Base-by-base conservation (phyloP, 169 alveolate species). In the Eimeria tenella region DNA sequence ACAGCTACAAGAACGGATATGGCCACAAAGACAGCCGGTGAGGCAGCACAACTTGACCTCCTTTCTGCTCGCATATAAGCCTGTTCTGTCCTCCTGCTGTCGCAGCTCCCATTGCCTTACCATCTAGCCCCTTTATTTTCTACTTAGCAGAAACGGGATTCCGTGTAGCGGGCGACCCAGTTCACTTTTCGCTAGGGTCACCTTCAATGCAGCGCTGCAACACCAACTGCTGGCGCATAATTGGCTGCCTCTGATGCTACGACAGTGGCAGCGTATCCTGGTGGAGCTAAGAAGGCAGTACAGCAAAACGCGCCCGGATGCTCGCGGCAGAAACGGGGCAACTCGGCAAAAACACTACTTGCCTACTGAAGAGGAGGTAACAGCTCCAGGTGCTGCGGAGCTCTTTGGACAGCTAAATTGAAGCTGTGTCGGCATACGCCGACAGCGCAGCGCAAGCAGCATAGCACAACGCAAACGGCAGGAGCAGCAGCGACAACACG, bases 161-260 rank as follows among this genome's bases (percentile, higher is more conserved):
- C 42, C 42, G 42, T 31, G 42, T 31, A 31, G 42, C 0, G 55
- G 81, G 81, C 81, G 56, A 50, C 81, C 4, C 9, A 50, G 21
- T 23, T 0, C 81, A 21, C 4, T 5, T 4, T n/a, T 19, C 31
- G 13, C 55, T 25, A 71, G 42, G 81, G 81, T 71, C 56, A 71
- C 81, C 81, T 71, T 71, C 81, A 9, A 19, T 71, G 81, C 81
- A 71, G 81, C 81, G 81, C 81, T 8, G 75, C 81, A 10, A n/a
- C 55, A 7, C 7, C 53, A 71, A 4, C 81, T 9, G 81, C 81
- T 15, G 55, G 56, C 23, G 81, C 81, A 71, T 21, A 53, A 71
- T 50, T 53, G 13, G 53, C 81, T 71, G 81, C 81, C 42, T 50
- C 81, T 71, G 53, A 17, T 71, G 53, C 81, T n/a, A 4, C 56